A percentile compares a stretch with the other conserved stretches of the same genome.
These are phyloP conservation scores for Starmerella etchellsii DNA, from an alignment of 805 yeast species.

Conservation along the genomic window DNA sequence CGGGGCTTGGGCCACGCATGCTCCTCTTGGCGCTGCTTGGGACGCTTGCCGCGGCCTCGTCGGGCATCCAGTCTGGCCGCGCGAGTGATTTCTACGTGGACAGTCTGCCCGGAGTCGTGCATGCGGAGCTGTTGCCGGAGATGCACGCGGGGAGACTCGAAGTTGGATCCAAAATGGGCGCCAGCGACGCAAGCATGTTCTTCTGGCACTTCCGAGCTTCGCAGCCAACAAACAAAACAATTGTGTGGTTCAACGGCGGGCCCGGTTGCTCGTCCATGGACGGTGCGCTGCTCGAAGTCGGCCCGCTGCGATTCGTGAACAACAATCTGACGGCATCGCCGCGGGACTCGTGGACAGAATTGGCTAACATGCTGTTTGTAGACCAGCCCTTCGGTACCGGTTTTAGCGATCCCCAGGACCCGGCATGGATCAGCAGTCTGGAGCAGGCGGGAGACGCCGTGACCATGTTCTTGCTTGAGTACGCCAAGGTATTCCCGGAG, in stretches of 20 bases:
- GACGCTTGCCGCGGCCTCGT: neutral
- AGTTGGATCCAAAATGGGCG: constrained; percentile 36
- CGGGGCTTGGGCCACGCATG: too few relatives aligned
- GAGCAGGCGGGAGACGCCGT: constrained; percentile 49
- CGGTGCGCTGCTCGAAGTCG: constrained; percentile 85
- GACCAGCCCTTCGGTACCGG: constrained; percentile 97
- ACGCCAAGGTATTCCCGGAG: constrained; percentile 60
- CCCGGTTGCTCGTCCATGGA: constrained; percentile 99
- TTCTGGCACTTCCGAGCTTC: constrained; percentile 55
- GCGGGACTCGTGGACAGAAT: constrained; percentile 68
- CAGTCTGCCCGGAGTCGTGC: constrained; percentile 25
- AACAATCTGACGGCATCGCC: constrained; percentile 34
- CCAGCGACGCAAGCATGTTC: constrained; percentile 36
- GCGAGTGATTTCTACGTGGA: constrained; percentile 21
- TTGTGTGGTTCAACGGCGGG: constrained; percentile 92
- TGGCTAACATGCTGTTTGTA: constrained; percentile 66
- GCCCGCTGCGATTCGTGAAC: constrained; percentile 60
- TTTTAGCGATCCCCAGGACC: constrained; percentile 48
- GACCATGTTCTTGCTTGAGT: constrained; percentile 49
- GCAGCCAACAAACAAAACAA: constrained; percentile 25
- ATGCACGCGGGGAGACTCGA: constrained; percentile 52
- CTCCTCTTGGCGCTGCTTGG: neutral
- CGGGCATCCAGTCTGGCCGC: neutral
- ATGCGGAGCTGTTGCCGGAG: constrained; percentile 25
- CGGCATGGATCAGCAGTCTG: constrained; percentile 29